Conservation (phyloP, 1,284 basidiomycete genomes). For the Ceratobasidium sp. region DNA sequence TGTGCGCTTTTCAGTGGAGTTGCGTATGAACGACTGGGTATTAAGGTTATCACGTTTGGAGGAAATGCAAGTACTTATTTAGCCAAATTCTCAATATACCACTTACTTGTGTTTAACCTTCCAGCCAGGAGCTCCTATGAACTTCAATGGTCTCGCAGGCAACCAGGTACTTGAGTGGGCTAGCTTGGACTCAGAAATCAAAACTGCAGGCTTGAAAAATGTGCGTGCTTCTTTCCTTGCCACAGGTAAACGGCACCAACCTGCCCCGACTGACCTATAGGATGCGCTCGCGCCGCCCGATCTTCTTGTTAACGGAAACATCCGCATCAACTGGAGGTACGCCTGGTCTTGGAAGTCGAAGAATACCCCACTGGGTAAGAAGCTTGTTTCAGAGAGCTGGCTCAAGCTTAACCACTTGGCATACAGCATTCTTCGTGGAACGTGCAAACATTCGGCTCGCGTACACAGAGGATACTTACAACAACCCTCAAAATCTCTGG, state of each 20-base stretch:
- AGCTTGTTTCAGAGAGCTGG: too few relatives aligned
- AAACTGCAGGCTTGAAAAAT: conserved; percentile 66
- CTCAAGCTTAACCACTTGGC: neutral
- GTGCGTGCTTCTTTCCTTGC: neutral
- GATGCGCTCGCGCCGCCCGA: conserved; percentile 36
- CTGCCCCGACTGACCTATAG: neutral
- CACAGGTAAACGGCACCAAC: neutral
- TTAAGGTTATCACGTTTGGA: conserved; percentile 69
- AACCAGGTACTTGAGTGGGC: conserved; percentile 73
- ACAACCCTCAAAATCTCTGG: conserved; percentile 47
- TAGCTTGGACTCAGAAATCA: conserved; percentile 71
- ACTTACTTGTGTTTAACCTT: too few relatives aligned
- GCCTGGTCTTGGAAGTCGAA: conserved; percentile 41
- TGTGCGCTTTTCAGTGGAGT: conserved; percentile 73
- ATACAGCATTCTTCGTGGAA: conserved; percentile 26
- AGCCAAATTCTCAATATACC: too few relatives aligned
- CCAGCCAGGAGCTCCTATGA: conserved; percentile 60
- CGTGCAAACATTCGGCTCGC: conserved; percentile 34
- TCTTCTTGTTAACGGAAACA: conserved; percentile 41
- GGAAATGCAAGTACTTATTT: conserved; percentile 55
- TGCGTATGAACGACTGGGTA: conserved; percentile 69
- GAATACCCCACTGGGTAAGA: conserved; percentile 32
- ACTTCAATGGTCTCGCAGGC: conserved; percentile 75
- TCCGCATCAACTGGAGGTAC: conserved; percentile 43
- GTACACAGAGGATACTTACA: conserved; percentile 46